Evolutionary conservation across 106 monocot species (phyloP).

Genomic region (Acorus calamus): DNA sequence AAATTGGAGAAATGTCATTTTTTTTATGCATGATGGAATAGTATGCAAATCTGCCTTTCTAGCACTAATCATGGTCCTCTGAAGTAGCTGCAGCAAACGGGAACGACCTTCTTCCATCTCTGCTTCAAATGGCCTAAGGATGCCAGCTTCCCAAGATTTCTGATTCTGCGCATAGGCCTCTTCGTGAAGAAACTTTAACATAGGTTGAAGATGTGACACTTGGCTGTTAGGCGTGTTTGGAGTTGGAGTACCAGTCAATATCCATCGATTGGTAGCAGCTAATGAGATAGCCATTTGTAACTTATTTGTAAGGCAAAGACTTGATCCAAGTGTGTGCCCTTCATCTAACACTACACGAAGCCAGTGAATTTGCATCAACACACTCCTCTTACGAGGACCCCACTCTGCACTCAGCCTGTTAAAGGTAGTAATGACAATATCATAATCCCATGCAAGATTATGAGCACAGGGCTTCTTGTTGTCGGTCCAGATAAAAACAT

Average conservation of each 20-base stretch:
- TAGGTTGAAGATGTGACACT: slow-evolving; percentile 78
- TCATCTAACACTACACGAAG: slow-evolving; percentile 86
- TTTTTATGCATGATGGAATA: slow-evolving; percentile 86
- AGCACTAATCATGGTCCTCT: slow-evolving; percentile 86
- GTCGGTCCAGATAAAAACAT: slow-evolving; percentile 64
- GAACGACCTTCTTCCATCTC: slow-evolving; percentile 61
- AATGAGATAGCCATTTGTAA: slow-evolving; percentile 90
- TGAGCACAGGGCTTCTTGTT: slow-evolving; percentile 54
- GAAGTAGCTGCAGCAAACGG: slow-evolving; percentile 53
- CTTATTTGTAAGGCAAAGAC: slow-evolving; percentile 85
- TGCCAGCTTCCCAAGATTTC: slow-evolving; percentile 74
- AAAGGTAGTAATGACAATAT: slow-evolving; percentile 94
- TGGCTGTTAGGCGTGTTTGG: slow-evolving; percentile 93
- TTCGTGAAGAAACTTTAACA: slow-evolving; percentile 97
- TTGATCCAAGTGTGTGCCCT: slow-evolving; percentile 95
- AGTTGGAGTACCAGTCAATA: slow-evolving; percentile 96
- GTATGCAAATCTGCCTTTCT: slow-evolving; percentile 75
- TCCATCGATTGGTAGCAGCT: slow-evolving; percentile 75
- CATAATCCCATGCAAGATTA: slow-evolving; percentile 95
- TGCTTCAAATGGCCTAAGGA: slow-evolving; percentile 80
- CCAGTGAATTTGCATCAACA: slow-evolving; percentile 92
- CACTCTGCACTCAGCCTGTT: slow-evolving; percentile 84
- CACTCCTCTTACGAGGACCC: slow-evolving; percentile 60
- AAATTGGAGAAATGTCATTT: slow-evolving; percentile 63
- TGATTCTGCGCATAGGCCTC: slow-evolving; percentile 73